Conservation (phyloP, 1,284 basidiomycete species). For the Macrocystidia cucumis region DNA sequence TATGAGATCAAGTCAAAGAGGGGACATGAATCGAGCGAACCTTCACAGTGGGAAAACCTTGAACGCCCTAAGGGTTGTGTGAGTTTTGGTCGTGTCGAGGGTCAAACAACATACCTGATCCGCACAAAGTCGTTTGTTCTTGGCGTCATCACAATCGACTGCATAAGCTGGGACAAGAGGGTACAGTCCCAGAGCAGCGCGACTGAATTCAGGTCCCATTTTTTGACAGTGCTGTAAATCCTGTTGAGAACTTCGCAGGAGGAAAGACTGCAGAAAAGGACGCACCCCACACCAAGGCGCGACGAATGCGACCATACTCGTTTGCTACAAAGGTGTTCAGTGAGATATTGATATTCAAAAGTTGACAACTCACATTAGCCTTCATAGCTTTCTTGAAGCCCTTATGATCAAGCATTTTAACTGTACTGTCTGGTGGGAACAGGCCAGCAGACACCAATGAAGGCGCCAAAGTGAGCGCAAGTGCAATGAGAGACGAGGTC, state of each 20-base stretch:
- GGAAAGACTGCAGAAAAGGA: slow-evolving; percentile 6
- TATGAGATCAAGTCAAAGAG: slow-evolving; percentile 1
- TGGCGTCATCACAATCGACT: slow-evolving; percentile 84
- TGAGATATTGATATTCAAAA: slow-evolving; percentile 2
- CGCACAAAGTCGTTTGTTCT: slow-evolving; percentile 77
- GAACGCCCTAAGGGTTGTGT: slow-evolving; percentile 46
- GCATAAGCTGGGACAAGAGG: slow-evolving; percentile 87
- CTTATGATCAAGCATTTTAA: slow-evolving; percentile 71
- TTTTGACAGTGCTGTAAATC: slow-evolving; percentile 73
- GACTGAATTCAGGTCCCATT: slow-evolving; percentile 81
- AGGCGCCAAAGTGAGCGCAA: slow-evolving; percentile 34
- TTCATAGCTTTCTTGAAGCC: slow-evolving; percentile 72
- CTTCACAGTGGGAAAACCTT: slow-evolving; percentile 93
- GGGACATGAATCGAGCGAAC: slow-evolving; percentile 28
- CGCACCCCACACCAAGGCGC: slow-evolving; percentile 87
- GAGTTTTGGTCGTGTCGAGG: neutral
- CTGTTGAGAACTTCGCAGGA: slow-evolving; percentile 1
- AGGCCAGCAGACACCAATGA: slow-evolving; percentile 61
- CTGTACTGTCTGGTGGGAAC: slow-evolving; percentile 62
- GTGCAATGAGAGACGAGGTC: slow-evolving; percentile 18
- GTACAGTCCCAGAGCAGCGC: slow-evolving; percentile 72
- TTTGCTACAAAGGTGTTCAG: slow-evolving; percentile 36
- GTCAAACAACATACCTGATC: slow-evolving; percentile 50
- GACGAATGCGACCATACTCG: slow-evolving; percentile 80
- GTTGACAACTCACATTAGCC: slow-evolving; percentile 50